Percentiles rank a stretch among this genome's conserved stretches.
Conservation (phyloP, 164 flowering plant species). For the Aristolochia fimbriata region DNA sequence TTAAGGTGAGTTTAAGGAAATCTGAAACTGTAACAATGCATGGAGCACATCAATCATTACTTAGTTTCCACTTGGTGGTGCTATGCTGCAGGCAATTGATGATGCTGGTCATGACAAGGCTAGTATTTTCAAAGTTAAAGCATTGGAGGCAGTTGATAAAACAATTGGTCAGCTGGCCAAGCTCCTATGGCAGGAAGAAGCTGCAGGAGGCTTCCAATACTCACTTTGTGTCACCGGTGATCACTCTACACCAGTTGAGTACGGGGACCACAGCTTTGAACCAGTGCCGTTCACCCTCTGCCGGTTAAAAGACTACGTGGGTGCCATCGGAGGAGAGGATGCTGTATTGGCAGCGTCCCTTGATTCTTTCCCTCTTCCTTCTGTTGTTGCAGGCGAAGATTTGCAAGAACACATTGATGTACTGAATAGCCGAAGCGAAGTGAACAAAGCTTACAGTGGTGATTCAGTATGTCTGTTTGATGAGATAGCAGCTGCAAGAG, state of each 20-base stretch:
- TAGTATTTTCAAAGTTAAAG: slow-evolving; percentile 68
- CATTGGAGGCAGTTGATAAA: slow-evolving; percentile 71
- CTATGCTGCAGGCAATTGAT: slow-evolving; percentile 67
- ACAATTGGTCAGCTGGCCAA: slow-evolving; percentile 79
- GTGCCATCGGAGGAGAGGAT: slow-evolving; percentile 66
- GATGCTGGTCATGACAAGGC: slow-evolving; percentile 99
- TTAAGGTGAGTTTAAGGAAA: slow-evolving; percentile 48
- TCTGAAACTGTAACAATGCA: neutral
- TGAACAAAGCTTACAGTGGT: slow-evolving; percentile 34
- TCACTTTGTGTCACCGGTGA: slow-evolving; percentile 86
- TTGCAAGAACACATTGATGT: slow-evolving; percentile 12
- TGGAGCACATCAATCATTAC: neutral
- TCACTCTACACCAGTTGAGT: slow-evolving; percentile 96
- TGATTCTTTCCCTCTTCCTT: slow-evolving; percentile 84
- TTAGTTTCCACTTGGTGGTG: neutral
- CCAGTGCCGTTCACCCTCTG: slow-evolving; percentile 85
- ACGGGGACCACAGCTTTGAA: slow-evolving; percentile 98
- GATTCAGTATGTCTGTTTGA: slow-evolving; percentile 60
- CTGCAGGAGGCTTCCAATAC: slow-evolving; percentile 50
- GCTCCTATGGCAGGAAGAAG: slow-evolving; percentile 79
- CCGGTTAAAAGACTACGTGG: slow-evolving; percentile 57
- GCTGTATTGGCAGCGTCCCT: slow-evolving; percentile 37
- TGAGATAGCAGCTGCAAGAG: slow-evolving; percentile 85
- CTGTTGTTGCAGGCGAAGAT: slow-evolving; percentile 31
- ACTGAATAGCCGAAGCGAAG: slow-evolving; percentile 5